phyloP scores from a whole-genome alignment of 495 filamentous ascomycete genomes.

The Halenospora varia region DNA sequence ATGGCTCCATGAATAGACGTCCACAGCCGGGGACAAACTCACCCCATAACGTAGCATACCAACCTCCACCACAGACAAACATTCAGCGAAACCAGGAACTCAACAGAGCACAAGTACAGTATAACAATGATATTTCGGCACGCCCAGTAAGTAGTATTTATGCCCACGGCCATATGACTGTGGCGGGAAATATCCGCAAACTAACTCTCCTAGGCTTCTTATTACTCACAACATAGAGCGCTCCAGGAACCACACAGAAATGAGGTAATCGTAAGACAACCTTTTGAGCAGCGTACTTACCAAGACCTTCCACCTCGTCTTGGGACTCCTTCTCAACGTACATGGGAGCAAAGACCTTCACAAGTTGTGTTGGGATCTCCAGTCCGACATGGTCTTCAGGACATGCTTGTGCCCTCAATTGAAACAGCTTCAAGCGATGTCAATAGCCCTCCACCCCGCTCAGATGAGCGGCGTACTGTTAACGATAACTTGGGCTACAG shows the following conservation, averaged over 20 bases:
- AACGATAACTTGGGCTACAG: conserved; percentile 5
- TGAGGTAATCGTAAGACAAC: conserved; percentile 23
- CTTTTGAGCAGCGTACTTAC: conserved; percentile 10
- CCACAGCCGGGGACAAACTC: not conserved
- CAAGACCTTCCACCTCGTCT: conserved; percentile 12
- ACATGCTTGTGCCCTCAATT: conserved; percentile 38
- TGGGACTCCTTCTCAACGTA: conserved; percentile 5
- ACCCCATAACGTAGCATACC: not conserved
- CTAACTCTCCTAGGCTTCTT: conserved; percentile 16
- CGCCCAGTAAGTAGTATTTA: conserved; percentile 12
- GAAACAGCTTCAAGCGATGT: conserved; percentile 31
- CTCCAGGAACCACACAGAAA: conserved; percentile 6
- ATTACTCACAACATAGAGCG: conserved; percentile 12
- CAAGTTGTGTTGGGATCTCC: conserved; percentile 25
- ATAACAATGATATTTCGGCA: not conserved
- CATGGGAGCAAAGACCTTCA: conserved; percentile 16
- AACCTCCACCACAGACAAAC: not conserved
- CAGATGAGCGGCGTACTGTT: conserved; percentile 6
- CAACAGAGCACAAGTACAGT: not conserved
- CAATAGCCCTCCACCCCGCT: not conserved
- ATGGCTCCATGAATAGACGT: not conserved
- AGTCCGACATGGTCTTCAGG: conserved; percentile 29
- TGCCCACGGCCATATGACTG: not conserved
- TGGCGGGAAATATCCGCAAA: not conserved
- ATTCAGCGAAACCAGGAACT: not conserved